Conservation (phyloP, 2,329 filamentous ascomycete genomes). For the Cladosporium sphaerospermum region DNA sequence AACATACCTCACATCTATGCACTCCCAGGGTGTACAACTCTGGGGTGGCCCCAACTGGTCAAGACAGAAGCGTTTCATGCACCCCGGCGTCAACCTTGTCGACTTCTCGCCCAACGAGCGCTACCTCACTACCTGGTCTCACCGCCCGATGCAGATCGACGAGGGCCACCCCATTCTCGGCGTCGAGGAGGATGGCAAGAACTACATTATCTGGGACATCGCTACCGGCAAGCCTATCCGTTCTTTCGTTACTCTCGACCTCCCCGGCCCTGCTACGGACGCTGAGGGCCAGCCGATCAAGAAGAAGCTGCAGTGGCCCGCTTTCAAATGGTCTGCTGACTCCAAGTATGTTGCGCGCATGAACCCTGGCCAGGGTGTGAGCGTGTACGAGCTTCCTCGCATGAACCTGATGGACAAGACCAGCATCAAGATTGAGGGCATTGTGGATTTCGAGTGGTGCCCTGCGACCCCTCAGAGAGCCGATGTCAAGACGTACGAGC, state of each 20-base stretch:
- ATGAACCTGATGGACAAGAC: conserved; percentile 90
- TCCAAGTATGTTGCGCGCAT: conserved; percentile 95
- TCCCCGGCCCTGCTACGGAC: conserved; percentile 56
- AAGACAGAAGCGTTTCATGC: conserved; percentile 85
- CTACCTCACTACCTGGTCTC: conserved; percentile 95
- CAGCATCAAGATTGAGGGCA: conserved; percentile 90
- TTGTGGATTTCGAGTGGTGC: conserved; percentile 97
- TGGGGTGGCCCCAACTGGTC: conserved; percentile 91
- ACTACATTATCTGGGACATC: conserved; percentile 98
- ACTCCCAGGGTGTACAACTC: conserved; percentile 92
- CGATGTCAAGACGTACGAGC: conserved; percentile 84
- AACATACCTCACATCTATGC: conserved; percentile 89
- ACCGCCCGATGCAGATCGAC: conserved; percentile 83
- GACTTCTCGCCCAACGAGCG: conserved; percentile 92
- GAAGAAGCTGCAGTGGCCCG: conserved; percentile 95
- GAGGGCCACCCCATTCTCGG: conserved; percentile 72
- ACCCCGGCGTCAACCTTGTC: conserved; percentile 90
- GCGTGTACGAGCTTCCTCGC: conserved; percentile 79
- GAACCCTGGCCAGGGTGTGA: conserved; percentile 81
- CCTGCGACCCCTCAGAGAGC: conserved; percentile 76
- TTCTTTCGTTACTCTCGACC: conserved; percentile 86
- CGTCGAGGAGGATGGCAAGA: conserved; percentile 93
- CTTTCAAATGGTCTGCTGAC: conserved; percentile 98
- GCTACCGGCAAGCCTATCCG: conserved; percentile 82
- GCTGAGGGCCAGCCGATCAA: conserved; percentile 62